Evolutionary conservation across 2,329 filamentous ascomycete genomes (phyloP).

Genomic region (Furcasterigmium furcatum): DNA sequence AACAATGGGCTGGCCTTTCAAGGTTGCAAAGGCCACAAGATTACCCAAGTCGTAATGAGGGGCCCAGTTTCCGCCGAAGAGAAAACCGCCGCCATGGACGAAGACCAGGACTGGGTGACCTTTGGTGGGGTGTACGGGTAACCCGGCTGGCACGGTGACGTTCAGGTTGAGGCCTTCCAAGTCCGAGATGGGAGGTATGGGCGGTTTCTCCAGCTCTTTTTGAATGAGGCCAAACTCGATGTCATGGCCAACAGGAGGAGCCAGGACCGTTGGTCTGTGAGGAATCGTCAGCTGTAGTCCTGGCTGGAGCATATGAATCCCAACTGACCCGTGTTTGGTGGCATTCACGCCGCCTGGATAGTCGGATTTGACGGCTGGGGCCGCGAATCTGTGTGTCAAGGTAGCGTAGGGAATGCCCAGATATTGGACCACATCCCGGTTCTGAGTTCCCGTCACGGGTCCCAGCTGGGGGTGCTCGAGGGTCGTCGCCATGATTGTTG

Average conservation of each 20-base stretch:
- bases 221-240: conserved; percentile 46
- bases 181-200: conserved; percentile 37
- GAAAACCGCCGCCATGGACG: conserved; percentile 49
- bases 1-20: conserved; percentile 41
- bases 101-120: conserved; percentile 48
- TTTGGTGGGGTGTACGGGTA: conserved; percentile 7
- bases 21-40: conserved; percentile 39
- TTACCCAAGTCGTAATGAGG: conserved; percentile 45
- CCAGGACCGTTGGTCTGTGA: conserved; percentile 28
- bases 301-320: neutral
- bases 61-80: conserved; percentile 46
- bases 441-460: neutral
- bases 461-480: neutral
- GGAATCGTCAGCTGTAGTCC: no score
- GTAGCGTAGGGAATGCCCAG: conserved; percentile 18
- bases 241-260: conserved; percentile 34
- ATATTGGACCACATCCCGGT: conserved; percentile 13
- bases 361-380: conserved; percentile 8
- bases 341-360: conserved; percentile 19
- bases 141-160: conserved; percentile 37
- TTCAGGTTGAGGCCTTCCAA: conserved; percentile 49
- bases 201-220: conserved; percentile 33
- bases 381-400: conserved; percentile 13
- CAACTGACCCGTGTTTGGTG: conserved; percentile 26
- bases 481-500: neutral